Conservation (phyloP, 768 basidiomycete genomes). For the Serendipita sp. region DNA sequence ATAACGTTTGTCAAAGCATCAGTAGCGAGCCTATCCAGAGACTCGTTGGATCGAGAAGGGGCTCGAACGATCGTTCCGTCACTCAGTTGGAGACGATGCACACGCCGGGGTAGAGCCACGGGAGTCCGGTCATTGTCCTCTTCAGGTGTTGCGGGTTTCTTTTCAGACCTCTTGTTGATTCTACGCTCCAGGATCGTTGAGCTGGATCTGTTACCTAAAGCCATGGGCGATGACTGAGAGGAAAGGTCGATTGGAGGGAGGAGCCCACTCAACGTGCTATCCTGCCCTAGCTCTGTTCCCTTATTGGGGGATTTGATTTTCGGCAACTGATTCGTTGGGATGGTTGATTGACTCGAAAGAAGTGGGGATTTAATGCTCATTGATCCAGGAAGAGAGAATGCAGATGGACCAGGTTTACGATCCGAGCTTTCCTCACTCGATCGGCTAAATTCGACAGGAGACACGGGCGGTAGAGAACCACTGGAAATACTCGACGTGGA, state of each 20-base stretch:
- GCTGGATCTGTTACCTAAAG: background rate
- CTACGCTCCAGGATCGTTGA: background rate
- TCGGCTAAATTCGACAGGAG: slow-evolving; percentile 1
- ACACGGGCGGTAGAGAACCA: background rate
- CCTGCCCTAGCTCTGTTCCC: background rate
- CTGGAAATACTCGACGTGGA: background rate
- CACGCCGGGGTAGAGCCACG: background rate
- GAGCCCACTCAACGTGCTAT: background rate
- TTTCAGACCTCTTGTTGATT: background rate
- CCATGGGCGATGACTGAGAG: background rate
- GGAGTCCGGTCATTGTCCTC: background rate
- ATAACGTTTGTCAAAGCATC: background rate
- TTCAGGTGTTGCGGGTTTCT: background rate
- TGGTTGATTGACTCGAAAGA: background rate
- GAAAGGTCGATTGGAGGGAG: background rate
- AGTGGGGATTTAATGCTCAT: background rate
- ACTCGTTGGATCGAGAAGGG: background rate
- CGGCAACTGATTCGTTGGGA: background rate
- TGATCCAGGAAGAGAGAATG: background rate
- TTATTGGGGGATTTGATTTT: no score
- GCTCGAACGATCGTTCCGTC: background rate
- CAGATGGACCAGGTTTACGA: no score
- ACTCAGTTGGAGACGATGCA: background rate
- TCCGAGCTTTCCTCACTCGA: background rate
- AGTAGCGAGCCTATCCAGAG: no score